Evolutionary conservation across 1,284 basidiomycete genomes (phyloP), one percentile per base, ranked within the genome.

Genomic region (Hemileia vastatrix): DNA sequence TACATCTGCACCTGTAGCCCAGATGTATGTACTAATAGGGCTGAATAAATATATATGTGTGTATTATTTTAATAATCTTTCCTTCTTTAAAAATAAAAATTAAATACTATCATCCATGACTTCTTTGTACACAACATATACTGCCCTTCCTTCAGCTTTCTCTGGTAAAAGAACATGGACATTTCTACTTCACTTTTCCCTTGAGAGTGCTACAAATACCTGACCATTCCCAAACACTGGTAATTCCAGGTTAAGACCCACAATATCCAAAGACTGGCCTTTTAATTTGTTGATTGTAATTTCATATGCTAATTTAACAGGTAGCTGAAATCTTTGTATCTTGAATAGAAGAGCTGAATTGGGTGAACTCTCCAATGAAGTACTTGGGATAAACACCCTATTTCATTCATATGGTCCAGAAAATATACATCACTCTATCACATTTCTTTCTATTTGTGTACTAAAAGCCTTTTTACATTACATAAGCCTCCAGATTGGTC

Each of bases 251-350:
- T 79, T 71, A 4, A 78, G 21, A 2, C 72, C 75, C 32, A 77
- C 68, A 56, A 67, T 63, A 27, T 64, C 67, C 1, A 76, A 68
- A 11, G 78, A 79, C 63, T 80, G 79, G 0, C 80, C 79, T 67
- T 81, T 79, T 0, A 76, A 43, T 57, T 79, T 80, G 67, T 80
- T 80, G 64, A 80, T 78, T 5, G 73, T 77, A 53, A 80, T 75
- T 5, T 76, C 72, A 72, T 79, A 80, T 4, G 78, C 78, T 1
- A 79, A 70, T 0, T 68, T 67, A 0, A 80, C 66, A 8, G 79
- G 78, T 66, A 79, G 79, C 64, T 80, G 78, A 1, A 64, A 64
- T 8, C 75, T 70, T 13, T 15, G 13, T 6, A 57, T 31, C 1
- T 21, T 5, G 2, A 49, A 8, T 9, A 15, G 36, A 19, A 24